Conservation (phyloP, 2,329 filamentous ascomycete genomes). For the Colletotrichum trifolii region DNA sequence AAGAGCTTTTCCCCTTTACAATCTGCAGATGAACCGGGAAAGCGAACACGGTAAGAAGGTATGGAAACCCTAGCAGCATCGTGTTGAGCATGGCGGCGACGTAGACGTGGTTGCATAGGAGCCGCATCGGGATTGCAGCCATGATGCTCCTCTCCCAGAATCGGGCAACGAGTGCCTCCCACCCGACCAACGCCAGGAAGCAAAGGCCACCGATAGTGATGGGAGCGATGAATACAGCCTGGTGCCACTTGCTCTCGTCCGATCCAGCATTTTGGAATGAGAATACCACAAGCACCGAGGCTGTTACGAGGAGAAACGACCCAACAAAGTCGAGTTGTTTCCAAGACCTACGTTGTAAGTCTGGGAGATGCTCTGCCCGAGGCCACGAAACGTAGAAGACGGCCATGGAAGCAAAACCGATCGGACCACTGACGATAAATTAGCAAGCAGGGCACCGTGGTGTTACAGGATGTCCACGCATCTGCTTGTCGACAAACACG, state of each 20-base stretch:
- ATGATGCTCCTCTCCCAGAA: constrained; percentile 47
- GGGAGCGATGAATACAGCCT: constrained; percentile 54
- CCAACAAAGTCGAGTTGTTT: constrained; percentile 64
- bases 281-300: constrained; percentile 66
- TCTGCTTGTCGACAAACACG: constrained; percentile 37
- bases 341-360: constrained; percentile 54
- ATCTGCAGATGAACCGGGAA: constrained; percentile 63
- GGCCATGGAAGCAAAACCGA: constrained; percentile 58
- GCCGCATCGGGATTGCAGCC: constrained; percentile 59
- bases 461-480: not conserved
- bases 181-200: constrained; percentile 52
- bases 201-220: constrained; percentile 50
- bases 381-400: constrained; percentile 65
- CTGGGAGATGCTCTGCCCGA: constrained; percentile 50
- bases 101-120: constrained; percentile 61
- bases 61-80: constrained; percentile 61
- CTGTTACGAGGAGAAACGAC: constrained; percentile 62
- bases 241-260: constrained; percentile 52
- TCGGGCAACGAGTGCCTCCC: constrained; percentile 49
- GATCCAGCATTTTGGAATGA: constrained; percentile 64
- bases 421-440: constrained; percentile 55
- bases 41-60: constrained; percentile 59
- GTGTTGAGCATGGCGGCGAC: constrained; percentile 55
- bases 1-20: constrained; percentile 57
- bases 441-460: constrained; percentile 7